Evolutionary conservation across 257 asterid species (phyloP).

Genomic region (Solanum ossicruentum): DNA sequence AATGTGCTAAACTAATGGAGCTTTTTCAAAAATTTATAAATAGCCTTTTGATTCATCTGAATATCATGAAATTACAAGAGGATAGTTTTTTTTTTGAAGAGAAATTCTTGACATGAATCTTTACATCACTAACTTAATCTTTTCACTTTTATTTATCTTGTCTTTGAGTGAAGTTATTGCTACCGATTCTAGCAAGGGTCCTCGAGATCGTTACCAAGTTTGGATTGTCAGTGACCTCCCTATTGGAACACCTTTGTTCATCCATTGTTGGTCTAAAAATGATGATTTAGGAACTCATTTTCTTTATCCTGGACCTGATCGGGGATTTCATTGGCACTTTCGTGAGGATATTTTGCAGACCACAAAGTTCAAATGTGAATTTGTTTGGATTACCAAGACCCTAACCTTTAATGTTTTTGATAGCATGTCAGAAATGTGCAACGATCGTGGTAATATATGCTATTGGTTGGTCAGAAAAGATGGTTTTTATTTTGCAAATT

Average conservation of each 20-base stretch:
- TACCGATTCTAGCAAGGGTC: neutral
- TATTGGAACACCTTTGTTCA: neutral
- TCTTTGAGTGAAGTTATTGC: neutral
- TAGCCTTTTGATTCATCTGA: neutral
- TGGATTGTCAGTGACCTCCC: neutral
- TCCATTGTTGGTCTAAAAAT: neutral
- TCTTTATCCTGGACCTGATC: neutral
- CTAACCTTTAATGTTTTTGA: neutral
- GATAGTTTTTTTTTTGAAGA: too few species aligned
- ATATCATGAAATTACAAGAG: neutral
- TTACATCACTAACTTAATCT: neutral
- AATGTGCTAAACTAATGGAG: too few species aligned
- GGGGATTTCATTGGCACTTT: neutral
- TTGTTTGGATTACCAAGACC: neutral
- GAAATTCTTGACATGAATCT: neutral
- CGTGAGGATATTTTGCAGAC: neutral
- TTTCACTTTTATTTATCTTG: neutral
- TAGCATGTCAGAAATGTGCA: neutral
- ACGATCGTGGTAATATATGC: neutral
- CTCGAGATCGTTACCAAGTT: neutral
- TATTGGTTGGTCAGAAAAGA: neutral
- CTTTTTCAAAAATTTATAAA: neutral
- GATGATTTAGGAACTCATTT: neutral
- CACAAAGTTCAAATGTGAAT: neutral
- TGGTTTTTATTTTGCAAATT: neutral